Base-by-base conservation (phyloP, 495 filamentous ascomycete species). In the Trichoderma orchidacearum region DNA sequence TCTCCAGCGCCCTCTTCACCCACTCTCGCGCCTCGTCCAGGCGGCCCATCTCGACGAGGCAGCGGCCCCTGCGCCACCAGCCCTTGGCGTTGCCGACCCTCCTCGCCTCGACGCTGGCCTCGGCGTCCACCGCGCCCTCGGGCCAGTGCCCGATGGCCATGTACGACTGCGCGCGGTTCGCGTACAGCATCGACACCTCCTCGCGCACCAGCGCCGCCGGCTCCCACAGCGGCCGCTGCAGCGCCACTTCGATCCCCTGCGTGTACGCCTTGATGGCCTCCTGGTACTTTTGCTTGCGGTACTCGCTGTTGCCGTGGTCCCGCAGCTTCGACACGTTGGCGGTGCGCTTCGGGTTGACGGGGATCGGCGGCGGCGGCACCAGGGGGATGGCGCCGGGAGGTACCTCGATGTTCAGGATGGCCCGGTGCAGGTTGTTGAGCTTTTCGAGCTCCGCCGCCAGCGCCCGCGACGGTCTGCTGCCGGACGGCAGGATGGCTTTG, bases 281-380 rank as follows among this genome's bases (percentile, higher is more conserved):
- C 58, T 68, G 66, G 73, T 88, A 76, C 60, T 80, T 77, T 62
- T 76, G 74, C 68, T 92, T 90, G 66, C 86, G 85, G 75, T 86
- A 90, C 62, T 85, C 81, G 53, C 75, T 68, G 78, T 96, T 96
- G 60, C 85, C 93, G 53, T 74, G 76, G 64, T 96, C 92, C 71
- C 90, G 89, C 61, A 97, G 85, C 68, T 96, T 97, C 70, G 72
- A 79, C 68, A 97, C 85, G 64, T 90, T 84, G 32, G 87, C 88
- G 63, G 77, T 79, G 58, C 89, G 89, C 71, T 95, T 92, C 28
- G 87, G 90, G 74, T 88, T 89, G 32, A 89, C 80, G 56, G 89
- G 87, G 23, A 90, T 71, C 0, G 90, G 88, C 0, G 90, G 84
- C 0, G 89, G 90, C 0, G 89, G 87, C 0, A 78, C 68, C 12